Base-by-base conservation (phyloP, 331 rosid genomes). In the Quercus phellos region DNA sequence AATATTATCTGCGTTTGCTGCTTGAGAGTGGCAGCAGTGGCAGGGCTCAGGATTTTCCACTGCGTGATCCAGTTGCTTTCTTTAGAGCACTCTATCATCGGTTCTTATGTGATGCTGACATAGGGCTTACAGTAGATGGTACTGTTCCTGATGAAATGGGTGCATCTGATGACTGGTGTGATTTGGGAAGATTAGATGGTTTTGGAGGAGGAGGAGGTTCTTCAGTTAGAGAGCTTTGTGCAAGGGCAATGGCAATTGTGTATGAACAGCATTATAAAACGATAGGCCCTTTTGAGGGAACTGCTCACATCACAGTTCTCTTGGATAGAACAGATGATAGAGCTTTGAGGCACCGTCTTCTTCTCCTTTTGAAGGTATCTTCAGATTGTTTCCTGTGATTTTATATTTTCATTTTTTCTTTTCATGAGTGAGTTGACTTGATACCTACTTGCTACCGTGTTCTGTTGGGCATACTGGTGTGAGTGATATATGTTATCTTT, bases 131-230 rank as follows among this genome's bases (percentile, higher is more conserved):
- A 13, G 98, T 95, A 46, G 98, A 93, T 79, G 99, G 99, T 60
- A 90, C 98, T 84, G 91, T 95, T 89, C 99, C 99, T 42, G 99
- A 95, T 84, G 97, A 95, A 80, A 79, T 91, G 89, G 99, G 98
- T 77, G 97, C 99, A 26, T 93, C 99, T 84, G 99, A 95, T 91
- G 99, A 95, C 85, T 95, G 99, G 99, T 95, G 98, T 76, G 98
- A 95, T 82, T 88, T 95, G 98, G 93, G 96, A 79, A 95, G 99
- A 82, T 87, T 89, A 79, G 99, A 95, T 89, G 99, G 99, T 81
- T 95, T 95, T 87, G 99, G 99, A 34, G 99, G 99, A 68, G 98
- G 98, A 42, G 99, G 99, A 46, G 99, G 98, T 30, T 91, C 85
- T 83, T 94, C 99, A 56, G 99, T 95, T 75, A 86, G 99, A 76